Percentiles rank a stretch among this genome's conserved stretches.
These are phyloP conservation scores for Odonthalia washingtoniensis DNA, from an alignment of 31 red algal species.

Conservation along the genomic window DNA sequence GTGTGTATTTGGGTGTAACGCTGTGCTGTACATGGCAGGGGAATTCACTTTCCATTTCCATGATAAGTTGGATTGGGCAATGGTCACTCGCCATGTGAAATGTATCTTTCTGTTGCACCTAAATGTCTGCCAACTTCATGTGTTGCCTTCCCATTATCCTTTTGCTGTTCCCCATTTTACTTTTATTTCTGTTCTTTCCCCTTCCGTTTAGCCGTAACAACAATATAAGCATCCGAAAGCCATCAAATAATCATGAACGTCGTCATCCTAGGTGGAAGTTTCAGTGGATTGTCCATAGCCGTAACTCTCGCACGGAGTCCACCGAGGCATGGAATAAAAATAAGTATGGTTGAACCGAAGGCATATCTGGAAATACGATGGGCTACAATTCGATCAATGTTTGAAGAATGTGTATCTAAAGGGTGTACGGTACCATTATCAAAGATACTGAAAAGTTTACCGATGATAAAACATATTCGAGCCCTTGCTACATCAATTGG, in stretches of 20 bases:
- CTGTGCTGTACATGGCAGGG: too few relatives aligned
- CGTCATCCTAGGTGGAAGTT: conserved; percentile 58
- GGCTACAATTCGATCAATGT: conserved; percentile 66
- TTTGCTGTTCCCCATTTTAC: too few relatives aligned
- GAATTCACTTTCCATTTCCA: too few relatives aligned
- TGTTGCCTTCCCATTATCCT: too few relatives aligned
- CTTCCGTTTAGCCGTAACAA: too few relatives aligned
- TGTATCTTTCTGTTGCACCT: too few relatives aligned
- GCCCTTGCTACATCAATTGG: conserved; percentile 32
- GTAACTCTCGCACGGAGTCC: conserved; percentile 4
- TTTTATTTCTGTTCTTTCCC: too few relatives aligned
- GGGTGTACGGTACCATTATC: conserved; percentile 35
- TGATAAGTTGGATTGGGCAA: too few relatives aligned
- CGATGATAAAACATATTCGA: conserved; percentile 42
- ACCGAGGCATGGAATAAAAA: conserved; percentile 17
- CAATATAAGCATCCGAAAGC: neutral
- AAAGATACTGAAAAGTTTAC: conserved; percentile 21
- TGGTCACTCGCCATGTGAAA: too few relatives aligned
- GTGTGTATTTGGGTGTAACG: too few relatives aligned
- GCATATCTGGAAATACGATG: conserved; percentile 50
- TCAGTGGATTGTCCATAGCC: conserved; percentile 34
- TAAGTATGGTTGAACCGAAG: conserved; percentile 63
- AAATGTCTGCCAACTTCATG: too few relatives aligned
- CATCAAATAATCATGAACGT: conserved; percentile 37
- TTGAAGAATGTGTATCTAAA: conserved; percentile 19